Evolutionary conservation across 345 rosid genomes (phyloP).

Genomic region (Gossypium herbaceum): DNA sequence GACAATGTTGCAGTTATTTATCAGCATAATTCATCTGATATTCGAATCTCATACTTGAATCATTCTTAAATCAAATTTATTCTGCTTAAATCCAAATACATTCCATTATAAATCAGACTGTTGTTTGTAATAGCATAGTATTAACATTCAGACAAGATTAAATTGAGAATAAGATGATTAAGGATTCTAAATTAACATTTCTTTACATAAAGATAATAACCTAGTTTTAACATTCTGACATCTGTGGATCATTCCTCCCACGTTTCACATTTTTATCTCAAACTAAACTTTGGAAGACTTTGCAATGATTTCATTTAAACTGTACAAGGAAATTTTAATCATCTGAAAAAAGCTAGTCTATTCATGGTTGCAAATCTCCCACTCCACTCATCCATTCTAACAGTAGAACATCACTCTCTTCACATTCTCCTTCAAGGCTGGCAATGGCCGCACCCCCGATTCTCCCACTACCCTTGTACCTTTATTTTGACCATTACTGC

Average conservation of each 20-base stretch:
- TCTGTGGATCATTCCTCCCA: not conserved
- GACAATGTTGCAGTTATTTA: too few relatives aligned
- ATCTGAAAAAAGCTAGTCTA: not conserved
- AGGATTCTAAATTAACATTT: not conserved
- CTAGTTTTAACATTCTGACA: not conserved
- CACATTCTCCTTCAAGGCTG: conserved; percentile 95
- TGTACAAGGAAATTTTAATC: conserved; percentile 23
- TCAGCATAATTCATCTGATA: too few relatives aligned
- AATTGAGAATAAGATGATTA: not conserved
- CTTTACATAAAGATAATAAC: not conserved
- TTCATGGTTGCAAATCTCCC: not conserved
- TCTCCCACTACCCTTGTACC: conserved; percentile 45
- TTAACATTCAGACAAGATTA: not conserved
- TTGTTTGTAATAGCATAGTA: too few relatives aligned
- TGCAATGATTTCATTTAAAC: conserved; percentile 11
- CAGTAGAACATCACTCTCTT: conserved; percentile 98
- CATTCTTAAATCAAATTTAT: too few relatives aligned
- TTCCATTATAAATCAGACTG: too few relatives aligned
- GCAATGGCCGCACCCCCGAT: conserved; percentile 68
- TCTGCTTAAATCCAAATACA: too few relatives aligned
- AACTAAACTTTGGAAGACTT: not conserved
- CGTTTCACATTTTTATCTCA: not conserved
- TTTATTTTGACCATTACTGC: conserved; percentile 31
- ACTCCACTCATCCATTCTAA: conserved; percentile 21
- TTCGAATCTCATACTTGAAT: too few relatives aligned